These are phyloP conservation scores for Carex kokanica DNA, from an alignment of 176 grass and related monocot species.

Conservation along the genomic window DNA sequence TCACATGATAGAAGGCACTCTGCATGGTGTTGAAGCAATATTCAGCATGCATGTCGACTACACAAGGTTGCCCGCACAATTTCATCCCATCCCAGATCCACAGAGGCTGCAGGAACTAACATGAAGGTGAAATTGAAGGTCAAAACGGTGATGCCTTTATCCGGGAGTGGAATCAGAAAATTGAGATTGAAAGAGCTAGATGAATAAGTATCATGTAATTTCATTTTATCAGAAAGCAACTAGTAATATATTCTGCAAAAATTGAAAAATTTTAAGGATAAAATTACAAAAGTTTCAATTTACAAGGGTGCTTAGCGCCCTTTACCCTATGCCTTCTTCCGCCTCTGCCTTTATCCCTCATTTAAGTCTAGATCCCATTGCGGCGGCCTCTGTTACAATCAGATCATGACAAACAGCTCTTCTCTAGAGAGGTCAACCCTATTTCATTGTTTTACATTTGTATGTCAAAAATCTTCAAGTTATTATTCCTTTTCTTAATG, in stretches of 20 bases:
- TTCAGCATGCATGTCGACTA: neutral
- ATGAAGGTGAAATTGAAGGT: neutral
- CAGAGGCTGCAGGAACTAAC: neutral
- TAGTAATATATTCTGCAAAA: too few species aligned
- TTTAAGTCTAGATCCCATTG: neutral
- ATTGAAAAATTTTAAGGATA: too few species aligned
- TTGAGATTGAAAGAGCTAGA: too few species aligned
- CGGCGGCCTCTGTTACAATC: neutral
- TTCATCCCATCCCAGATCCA: neutral
- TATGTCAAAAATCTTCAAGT: too few species aligned
- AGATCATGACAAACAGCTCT: neutral
- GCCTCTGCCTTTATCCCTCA: neutral
- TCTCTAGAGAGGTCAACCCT: neutral
- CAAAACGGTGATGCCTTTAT: neutral
- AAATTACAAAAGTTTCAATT: too few species aligned
- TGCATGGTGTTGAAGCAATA: neutral
- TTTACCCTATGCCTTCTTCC: too few species aligned
- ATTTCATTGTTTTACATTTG: too few species aligned
- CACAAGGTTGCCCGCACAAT: neutral
- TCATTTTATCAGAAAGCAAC: too few species aligned
- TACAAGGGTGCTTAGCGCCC: too few species aligned
- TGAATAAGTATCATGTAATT: too few species aligned
- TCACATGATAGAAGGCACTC: too few species aligned
- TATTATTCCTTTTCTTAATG: too few species aligned
- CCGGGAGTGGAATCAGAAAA: neutral